Percentiles rank a stretch among this genome's conserved stretches.
These are phyloP conservation scores for Trypanosomatidae sp. DNA, from an alignment of 208 protist species.

Conservation along the genomic window DNA sequence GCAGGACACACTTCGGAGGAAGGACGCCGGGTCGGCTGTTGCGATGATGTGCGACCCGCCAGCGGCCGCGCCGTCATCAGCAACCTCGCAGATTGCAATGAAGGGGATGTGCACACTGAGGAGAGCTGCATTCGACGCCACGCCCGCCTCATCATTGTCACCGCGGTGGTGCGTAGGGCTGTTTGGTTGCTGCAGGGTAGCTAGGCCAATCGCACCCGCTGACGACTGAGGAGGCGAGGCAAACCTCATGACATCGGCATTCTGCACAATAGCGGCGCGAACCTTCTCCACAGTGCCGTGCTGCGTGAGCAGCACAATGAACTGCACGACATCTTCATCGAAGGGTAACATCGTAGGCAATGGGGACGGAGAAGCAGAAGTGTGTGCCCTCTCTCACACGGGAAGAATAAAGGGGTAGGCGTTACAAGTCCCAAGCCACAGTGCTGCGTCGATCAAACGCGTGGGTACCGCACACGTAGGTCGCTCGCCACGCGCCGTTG, in stretches of 20 bases:
- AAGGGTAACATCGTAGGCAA: constrained; percentile 18
- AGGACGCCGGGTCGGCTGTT: constrained; percentile 35
- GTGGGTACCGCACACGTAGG: neutral
- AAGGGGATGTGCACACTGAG: neutral
- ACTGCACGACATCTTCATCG: constrained; percentile 58
- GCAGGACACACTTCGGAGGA: constrained; percentile 25
- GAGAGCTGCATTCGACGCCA: neutral
- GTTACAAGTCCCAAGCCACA: neutral
- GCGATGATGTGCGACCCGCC: constrained; percentile 30
- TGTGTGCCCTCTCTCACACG: neutral
- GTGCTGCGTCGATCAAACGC: neutral
- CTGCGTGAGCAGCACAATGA: constrained; percentile 53
- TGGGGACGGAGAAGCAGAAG: no score
- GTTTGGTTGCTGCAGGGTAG: neutral
- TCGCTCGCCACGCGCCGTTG: neutral
- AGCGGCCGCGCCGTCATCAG: neutral
- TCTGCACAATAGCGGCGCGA: constrained; percentile 42
- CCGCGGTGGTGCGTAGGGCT: neutral
- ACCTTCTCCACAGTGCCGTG: constrained; percentile 49
- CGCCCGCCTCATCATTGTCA: neutral
- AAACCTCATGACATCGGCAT: constrained; percentile 31
- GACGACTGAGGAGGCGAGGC: neutral
- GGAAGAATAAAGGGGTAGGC: neutral
- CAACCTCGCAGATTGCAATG: constrained; percentile 21
- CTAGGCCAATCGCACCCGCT: neutral